Evolutionary conservation across 1,284 basidiomycete genomes (phyloP).

Genomic region (Limonomyces culmigenus): DNA sequence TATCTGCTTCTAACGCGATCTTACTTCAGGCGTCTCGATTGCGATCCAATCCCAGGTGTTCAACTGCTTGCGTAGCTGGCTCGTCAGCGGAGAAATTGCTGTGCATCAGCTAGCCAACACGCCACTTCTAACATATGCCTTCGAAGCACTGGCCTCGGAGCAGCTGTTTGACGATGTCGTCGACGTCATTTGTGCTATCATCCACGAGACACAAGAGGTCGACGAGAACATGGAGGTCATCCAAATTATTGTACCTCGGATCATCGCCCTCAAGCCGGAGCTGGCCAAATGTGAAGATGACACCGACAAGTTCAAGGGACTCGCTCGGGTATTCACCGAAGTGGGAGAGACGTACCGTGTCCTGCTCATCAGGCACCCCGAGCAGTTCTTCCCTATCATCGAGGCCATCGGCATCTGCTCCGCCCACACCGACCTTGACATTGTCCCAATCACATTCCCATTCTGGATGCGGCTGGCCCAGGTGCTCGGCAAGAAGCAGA

Average conservation of each 20-base stretch:
- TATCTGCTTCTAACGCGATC: neutral
- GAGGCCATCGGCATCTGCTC: constrained; percentile 92
- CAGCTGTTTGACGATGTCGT: constrained; percentile 86
- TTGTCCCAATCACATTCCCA: constrained; percentile 94
- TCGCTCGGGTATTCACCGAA: constrained; percentile 85
- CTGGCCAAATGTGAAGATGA: constrained; percentile 55
- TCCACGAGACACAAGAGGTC: constrained; percentile 97
- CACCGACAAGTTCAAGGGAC: constrained; percentile 79
- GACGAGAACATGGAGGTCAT: constrained; percentile 89
- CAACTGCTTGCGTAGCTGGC: constrained; percentile 76
- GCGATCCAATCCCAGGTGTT: constrained; percentile 81
- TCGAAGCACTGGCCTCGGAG: constrained; percentile 74
- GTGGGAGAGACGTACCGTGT: constrained; percentile 92
- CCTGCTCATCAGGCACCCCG: constrained; percentile 79
- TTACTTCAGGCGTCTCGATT: constrained; percentile 55
- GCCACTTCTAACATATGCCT: constrained; percentile 73
- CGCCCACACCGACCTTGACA: constrained; percentile 85
- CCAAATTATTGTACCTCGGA: constrained; percentile 69
- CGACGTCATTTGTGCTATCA: constrained; percentile 85
- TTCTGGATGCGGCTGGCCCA: constrained; percentile 95
- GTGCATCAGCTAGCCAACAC: constrained; percentile 53
- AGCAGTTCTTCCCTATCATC: constrained; percentile 86
- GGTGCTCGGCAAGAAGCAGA: constrained; percentile 59
- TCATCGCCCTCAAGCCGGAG: constrained; percentile 57
- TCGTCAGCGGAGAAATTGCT: constrained; percentile 74